phyloP scores from a whole-genome alignment of 306 rosid species.

The Vachellia pachyceras region DNA sequence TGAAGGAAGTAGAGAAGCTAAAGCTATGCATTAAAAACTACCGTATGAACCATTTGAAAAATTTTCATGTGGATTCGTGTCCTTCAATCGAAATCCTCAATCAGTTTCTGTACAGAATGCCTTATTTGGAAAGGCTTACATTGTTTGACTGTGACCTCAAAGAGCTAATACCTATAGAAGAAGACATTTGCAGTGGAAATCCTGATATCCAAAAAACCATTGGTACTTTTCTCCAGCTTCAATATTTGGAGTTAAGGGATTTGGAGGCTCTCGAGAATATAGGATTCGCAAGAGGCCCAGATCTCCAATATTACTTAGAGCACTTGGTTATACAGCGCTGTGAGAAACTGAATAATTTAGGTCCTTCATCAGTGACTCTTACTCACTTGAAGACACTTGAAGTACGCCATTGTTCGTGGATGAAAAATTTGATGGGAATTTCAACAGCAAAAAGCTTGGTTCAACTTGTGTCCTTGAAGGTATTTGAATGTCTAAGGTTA shows the following conservation, averaged over 20 bases:
- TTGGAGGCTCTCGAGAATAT: neutral
- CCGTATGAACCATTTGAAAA: slow-evolving; percentile 1
- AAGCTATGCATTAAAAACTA: neutral
- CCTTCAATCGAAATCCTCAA: neutral
- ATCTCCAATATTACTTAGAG: slow-evolving; percentile 14
- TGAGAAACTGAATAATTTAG: neutral
- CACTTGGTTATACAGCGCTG: neutral
- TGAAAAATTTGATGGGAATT: neutral
- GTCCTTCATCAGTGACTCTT: slow-evolving; percentile 8
- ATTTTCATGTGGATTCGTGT: neutral
- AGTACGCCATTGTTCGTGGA: fast-evolving
- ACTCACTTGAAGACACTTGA: slow-evolving; percentile 21
- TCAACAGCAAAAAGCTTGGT: slow-evolving; percentile 33
- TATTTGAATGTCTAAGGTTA: fast-evolving
- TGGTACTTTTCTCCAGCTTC: slow-evolving; percentile 1
- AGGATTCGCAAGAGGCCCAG: slow-evolving; percentile 23
- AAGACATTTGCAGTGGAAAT: too few relatives aligned
- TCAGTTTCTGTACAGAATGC: slow-evolving; percentile 27
- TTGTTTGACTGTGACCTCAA: neutral
- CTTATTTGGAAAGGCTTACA: neutral
- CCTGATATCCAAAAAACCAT: neutral
- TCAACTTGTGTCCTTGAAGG: slow-evolving; percentile 24
- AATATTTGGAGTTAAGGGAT: neutral
- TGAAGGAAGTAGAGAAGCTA: neutral
- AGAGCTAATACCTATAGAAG: neutral